Conservation (phyloP, 352 stramenopile species). For the Pilasporangium apinafurcum region DNA sequence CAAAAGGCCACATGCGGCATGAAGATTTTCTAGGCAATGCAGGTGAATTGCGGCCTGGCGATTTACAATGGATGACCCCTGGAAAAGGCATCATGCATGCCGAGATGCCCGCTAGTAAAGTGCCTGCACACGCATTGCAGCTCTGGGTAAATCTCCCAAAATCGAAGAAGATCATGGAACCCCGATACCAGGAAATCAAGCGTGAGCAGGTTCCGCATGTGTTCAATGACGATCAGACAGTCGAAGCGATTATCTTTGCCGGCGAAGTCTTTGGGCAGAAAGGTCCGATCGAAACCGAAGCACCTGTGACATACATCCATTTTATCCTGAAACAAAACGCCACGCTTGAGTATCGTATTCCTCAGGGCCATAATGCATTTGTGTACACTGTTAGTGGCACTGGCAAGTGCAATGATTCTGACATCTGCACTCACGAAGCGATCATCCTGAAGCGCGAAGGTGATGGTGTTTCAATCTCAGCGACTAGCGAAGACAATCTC, state of each 20-base stretch:
- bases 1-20: constrained; percentile 58
- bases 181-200: constrained; percentile 45
- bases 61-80: constrained; percentile 17
- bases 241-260: constrained; percentile 46
- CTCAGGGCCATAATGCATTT: constrained; percentile 32
- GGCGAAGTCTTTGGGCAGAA: constrained; percentile 39
- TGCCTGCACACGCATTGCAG: constrained; percentile 33
- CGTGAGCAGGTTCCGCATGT: constrained; percentile 27
- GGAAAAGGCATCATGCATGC: constrained; percentile 41
- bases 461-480: too few relatives aligned
- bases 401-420: constrained; percentile 9
- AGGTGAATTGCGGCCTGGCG: constrained; percentile 7
- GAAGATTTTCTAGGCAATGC: constrained; percentile 37
- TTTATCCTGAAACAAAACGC: constrained; percentile 31
- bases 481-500: too few relatives aligned
- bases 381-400: constrained; percentile 27
- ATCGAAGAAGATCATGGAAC: constrained; percentile 38
- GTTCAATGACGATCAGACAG: constrained; percentile 24
- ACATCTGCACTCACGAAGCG: too few relatives aligned
- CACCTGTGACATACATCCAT: constrained; percentile 47
- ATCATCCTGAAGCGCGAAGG: too few relatives aligned
- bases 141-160: constrained; percentile 50
- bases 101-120: constrained; percentile 31
- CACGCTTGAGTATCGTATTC: constrained; percentile 31
- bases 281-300: constrained; percentile 31